These are phyloP conservation scores for Chytriomyces sp. DNA, from an alignment of 192 early-diverging fungal genomes.

Conservation along the genomic window DNA sequence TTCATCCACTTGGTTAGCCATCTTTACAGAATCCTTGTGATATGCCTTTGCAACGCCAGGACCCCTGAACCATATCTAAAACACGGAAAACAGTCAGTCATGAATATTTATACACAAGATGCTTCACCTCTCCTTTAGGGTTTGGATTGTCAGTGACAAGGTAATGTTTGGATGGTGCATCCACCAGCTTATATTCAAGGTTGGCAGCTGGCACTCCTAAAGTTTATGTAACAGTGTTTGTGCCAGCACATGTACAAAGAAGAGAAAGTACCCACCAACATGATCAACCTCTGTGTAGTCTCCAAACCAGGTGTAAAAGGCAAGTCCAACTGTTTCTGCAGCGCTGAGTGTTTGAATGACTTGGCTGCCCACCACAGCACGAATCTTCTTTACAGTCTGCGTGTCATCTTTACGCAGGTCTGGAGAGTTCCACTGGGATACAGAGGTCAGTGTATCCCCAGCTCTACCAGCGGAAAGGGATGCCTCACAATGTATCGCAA, in stretches of 20 bases:
- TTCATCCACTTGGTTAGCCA: neutral
- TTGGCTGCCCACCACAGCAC: conserved; percentile 6
- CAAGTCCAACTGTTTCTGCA: neutral
- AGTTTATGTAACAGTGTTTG: neutral
- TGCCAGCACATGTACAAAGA: conserved; percentile 4
- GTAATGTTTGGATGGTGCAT: conserved; percentile 89
- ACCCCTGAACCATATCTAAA: conserved; percentile 8
- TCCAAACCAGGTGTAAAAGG: neutral
- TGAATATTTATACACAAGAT: neutral
- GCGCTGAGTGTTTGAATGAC: neutral
- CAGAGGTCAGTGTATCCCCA: neutral
- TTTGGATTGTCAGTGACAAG: conserved; percentile 76
- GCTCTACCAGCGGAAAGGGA: neutral
- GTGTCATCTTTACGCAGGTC: neutral
- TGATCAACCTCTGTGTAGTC: conserved; percentile 1
- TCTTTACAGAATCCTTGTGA: neutral
- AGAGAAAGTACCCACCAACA: neutral
- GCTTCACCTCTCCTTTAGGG: conserved; percentile 84
- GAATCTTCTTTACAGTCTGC: neutral
- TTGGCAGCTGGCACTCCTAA: conserved; percentile 24
- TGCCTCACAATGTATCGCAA: conserved; percentile 15
- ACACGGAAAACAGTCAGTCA: neutral
- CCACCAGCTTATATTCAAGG: conserved; percentile 78
- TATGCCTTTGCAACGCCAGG: conserved; percentile 6
- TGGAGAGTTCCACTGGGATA: conserved; percentile 3